Conservation (phyloP, 306 rosid genomes). For the Lagenaria siceraria region DNA sequence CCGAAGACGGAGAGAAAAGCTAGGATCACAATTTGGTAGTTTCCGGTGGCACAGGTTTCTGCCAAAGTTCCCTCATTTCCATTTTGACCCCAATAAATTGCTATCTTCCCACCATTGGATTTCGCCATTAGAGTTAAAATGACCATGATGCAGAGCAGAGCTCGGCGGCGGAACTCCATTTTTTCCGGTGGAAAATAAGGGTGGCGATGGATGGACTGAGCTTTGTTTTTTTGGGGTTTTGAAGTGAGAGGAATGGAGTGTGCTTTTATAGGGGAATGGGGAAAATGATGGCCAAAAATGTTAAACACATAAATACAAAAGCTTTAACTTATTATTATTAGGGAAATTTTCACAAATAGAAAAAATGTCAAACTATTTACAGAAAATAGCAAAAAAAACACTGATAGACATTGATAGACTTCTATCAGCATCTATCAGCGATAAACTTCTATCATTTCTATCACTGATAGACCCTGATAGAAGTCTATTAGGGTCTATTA, state of each 20-base stretch:
- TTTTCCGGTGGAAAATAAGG: not conserved
- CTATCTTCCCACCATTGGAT: slow-evolving; percentile 16
- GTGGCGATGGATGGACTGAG: not conserved
- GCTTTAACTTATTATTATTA: too few relatives aligned
- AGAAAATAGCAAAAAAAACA: too few relatives aligned
- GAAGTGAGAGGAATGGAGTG: not conserved
- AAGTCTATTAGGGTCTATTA: too few relatives aligned
- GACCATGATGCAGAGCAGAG: slow-evolving; percentile 10
- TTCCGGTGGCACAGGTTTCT: slow-evolving; percentile 40
- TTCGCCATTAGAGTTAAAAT: not conserved
- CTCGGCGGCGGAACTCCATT: slow-evolving; percentile 17
- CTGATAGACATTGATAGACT: too few relatives aligned
- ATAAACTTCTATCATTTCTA: too few relatives aligned
- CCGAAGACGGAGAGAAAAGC: slow-evolving; percentile 42
- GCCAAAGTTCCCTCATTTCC: slow-evolving; percentile 31
- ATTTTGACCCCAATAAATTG: slow-evolving; percentile 47
- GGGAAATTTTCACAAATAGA: too few relatives aligned
- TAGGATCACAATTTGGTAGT: slow-evolving; percentile 26
- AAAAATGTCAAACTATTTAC: too few relatives aligned
- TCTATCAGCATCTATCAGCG: too few relatives aligned
- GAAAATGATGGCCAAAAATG: not conserved
- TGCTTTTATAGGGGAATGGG: not conserved
- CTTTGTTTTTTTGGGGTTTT: not conserved
- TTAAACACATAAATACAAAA: not conserved
- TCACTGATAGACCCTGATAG: too few relatives aligned